phyloP scores from a whole-genome alignment of 208 protist genomes.

The Leishmania mexicana region DNA sequence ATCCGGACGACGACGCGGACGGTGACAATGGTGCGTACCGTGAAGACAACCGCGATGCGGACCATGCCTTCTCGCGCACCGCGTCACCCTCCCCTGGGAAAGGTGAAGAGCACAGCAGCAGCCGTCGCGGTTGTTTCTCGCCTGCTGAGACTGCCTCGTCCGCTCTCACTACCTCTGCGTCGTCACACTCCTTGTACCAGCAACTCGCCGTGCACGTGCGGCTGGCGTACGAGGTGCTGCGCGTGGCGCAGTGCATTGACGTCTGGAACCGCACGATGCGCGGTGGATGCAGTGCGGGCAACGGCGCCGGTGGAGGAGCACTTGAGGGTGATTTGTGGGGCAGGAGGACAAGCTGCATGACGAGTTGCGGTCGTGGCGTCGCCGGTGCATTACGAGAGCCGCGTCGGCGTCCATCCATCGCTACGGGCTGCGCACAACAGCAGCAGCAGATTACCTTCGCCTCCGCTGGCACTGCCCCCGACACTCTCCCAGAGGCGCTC shows the following conservation, averaged over 20 bases:
- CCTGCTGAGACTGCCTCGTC: not conserved
- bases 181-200: constrained; percentile 21
- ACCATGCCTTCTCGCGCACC: not conserved
- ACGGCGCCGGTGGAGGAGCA: not conserved
- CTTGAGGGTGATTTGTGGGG: not conserved
- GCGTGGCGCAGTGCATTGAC: constrained; percentile 43
- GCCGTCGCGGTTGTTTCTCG: not conserved
- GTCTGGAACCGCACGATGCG: constrained; percentile 28
- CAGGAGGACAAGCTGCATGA: not conserved
- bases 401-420: not conserved
- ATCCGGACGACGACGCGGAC: not conserved
- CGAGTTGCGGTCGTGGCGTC: not conserved
- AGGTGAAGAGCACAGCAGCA: not conserved
- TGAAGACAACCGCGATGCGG: not conserved
- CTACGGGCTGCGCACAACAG: not conserved
- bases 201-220: constrained; percentile 32
- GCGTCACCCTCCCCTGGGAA: not conserved
- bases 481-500: constrained; percentile 32
- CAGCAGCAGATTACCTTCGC: constrained; percentile 12
- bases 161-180: not conserved
- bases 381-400: constrained; percentile 1
- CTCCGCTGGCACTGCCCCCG: constrained; percentile 12
- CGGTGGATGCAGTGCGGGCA: not conserved
- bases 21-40: not conserved
- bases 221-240: constrained; percentile 37